Evolutionary conservation across 75 land plant species (phyloP).

Genomic region (Adiantum capillusveneris): DNA sequence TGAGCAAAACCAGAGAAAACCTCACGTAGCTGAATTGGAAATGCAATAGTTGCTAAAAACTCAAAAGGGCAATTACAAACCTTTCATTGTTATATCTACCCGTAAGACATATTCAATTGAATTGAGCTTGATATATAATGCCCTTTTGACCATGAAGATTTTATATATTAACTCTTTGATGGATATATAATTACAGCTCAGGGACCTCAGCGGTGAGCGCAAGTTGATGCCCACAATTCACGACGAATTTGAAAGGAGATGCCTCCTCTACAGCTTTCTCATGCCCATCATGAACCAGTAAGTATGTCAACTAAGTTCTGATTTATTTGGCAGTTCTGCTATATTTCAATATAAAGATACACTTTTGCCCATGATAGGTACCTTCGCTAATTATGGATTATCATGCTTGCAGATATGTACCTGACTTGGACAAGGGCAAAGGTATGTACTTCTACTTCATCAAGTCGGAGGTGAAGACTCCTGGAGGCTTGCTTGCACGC

Average conservation of each 20-base stretch:
- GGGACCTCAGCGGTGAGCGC: slow-evolving; percentile 85
- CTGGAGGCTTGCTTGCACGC: slow-evolving; percentile 61
- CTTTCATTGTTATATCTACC: too few relatives aligned
- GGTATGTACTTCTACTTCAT: slow-evolving; percentile 60
- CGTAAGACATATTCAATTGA: too few relatives aligned
- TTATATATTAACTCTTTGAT: too few relatives aligned
- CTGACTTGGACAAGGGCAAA: slow-evolving; percentile 68
- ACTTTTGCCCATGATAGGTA: too few relatives aligned
- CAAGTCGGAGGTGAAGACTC: slow-evolving; percentile 66
- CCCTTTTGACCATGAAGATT: too few relatives aligned
- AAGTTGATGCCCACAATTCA: slow-evolving; percentile 83
- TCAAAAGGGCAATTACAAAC: too few relatives aligned
- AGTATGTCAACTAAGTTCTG: slow-evolving; percentile 10
- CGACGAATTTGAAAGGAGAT: slow-evolving; percentile 58
- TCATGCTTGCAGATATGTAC: slow-evolving; percentile 40
- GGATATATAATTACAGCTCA: slow-evolving; percentile 44
- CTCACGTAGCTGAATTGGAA: too few relatives aligned
- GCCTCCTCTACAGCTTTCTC: slow-evolving; percentile 56
- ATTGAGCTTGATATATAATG: too few relatives aligned
- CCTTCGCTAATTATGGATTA: too few relatives aligned
- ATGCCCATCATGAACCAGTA: slow-evolving; percentile 82
- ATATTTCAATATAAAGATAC: too few relatives aligned
- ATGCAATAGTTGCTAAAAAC: too few relatives aligned
- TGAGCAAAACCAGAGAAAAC: too few relatives aligned
- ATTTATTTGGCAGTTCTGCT: neutral